Base-by-base conservation (phyloP, 331 rosid genomes). In the Malus hybrid region DNA sequence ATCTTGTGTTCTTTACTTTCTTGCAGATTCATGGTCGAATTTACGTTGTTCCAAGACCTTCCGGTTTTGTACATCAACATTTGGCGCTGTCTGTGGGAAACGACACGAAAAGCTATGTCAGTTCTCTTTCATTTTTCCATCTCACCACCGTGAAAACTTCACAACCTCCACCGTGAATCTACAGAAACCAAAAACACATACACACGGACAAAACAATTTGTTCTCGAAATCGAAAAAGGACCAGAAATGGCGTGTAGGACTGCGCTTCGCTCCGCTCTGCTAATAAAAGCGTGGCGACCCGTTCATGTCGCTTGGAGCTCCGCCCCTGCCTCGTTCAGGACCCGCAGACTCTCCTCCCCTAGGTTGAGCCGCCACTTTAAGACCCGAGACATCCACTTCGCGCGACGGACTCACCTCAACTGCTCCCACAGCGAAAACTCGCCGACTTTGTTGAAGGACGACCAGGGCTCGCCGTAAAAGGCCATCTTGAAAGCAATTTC, bases 401-500 rank as follows among this genome's bases (percentile, higher is more conserved):
- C 69, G 6, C 80, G 31, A 69, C 82, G 64, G 73, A 63, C 86
- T 44, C 79, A 11, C 24, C 79, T 87, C 60, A 73, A 76, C 62
- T 92, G 92, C 86, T 86, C 91, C 77, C 67, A 78, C 78, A 73
- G 71, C 65, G 92, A 84, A 57, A 73, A 84, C 64, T 71, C 86
- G 14, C 80, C 84, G 27, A 71, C 85, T 11, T 77, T 80, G 36
- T 42, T 74, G 81, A 89, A 86, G 31, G 98, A 93, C 70, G 99
- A 88, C 67, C 99, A 90, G 77, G 90, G 84, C 73, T 97, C 97
- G 2, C 99, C 99, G 60, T 97, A 92, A 71, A 96, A 94, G 76
- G 96, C 95, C 62, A 85, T 94, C 48, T 85, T 94, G 70, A 94
- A 94, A 79, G 99, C 97, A 67, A 94, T 94, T 85, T 92, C 97